Percentiles rank a stretch among this genome's conserved stretches.
Conservation (phyloP, 2,329 filamentous ascomycete genomes). For the Chaetothyriales sp. region DNA sequence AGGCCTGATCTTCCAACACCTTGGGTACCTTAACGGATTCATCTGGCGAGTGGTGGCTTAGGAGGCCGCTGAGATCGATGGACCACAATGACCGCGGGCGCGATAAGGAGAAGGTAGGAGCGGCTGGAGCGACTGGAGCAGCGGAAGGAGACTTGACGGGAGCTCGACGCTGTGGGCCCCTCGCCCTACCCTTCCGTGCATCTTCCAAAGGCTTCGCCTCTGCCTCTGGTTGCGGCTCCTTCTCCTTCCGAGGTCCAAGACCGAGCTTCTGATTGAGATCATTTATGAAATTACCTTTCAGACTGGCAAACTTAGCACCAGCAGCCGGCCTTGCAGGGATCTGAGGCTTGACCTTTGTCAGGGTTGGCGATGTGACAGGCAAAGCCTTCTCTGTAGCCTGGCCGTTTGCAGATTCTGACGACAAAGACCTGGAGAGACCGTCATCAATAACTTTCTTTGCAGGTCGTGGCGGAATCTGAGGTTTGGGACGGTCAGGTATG, state of each 20-base stretch:
- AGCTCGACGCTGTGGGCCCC: slow-evolving; percentile 67
- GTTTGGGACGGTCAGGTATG: slow-evolving; percentile 47
- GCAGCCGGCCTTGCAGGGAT: slow-evolving; percentile 65
- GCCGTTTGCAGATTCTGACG: slow-evolving; percentile 28
- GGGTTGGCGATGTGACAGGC: slow-evolving; percentile 22
- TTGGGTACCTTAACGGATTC: not conserved
- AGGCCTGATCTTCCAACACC: not conserved
- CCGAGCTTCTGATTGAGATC: slow-evolving; percentile 83
- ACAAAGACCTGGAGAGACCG: slow-evolving; percentile 22
- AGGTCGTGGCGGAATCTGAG: slow-evolving; percentile 50
- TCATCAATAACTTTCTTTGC: slow-evolving; percentile 34
- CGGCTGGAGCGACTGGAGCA: slow-evolving; percentile 2
- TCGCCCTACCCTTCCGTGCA: slow-evolving; percentile 76
- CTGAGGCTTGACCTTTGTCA: slow-evolving; percentile 61
- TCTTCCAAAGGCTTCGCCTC: slow-evolving; percentile 67
- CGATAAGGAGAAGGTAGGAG: slow-evolving; percentile 9
- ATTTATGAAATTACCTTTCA: slow-evolving; percentile 83
- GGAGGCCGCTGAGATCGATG: slow-evolving; percentile 12
- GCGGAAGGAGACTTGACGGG: slow-evolving; percentile 37
- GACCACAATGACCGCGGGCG: slow-evolving; percentile 13
- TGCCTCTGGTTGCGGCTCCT: slow-evolving; percentile 44
- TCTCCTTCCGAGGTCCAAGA: slow-evolving; percentile 68
- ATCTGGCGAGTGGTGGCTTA: slow-evolving; percentile 7
- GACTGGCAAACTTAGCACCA: slow-evolving; percentile 65
- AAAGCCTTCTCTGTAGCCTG: slow-evolving; percentile 20